Conservation (phyloP, 2,329 filamentous ascomycete species). For the Ceratocystis alfenasii region DNA sequence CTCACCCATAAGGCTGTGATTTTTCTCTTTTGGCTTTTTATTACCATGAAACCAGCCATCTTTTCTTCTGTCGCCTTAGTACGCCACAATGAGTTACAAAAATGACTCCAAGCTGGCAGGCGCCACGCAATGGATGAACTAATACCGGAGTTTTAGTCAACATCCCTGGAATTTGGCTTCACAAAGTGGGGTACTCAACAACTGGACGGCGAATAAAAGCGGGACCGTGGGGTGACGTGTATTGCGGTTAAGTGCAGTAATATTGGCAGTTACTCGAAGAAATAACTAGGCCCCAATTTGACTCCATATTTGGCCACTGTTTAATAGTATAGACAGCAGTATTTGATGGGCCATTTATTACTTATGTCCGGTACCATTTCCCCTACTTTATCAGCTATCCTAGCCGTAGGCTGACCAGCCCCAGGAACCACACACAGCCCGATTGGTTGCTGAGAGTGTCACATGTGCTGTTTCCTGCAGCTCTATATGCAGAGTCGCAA, state of each 20-base stretch:
- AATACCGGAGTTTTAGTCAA: conserved; percentile 7
- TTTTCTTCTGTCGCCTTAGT: background rate
- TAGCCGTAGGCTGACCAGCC: background rate
- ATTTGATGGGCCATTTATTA: background rate
- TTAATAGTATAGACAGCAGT: background rate
- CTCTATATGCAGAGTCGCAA: background rate
- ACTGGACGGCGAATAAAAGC: background rate
- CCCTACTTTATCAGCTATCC: background rate
- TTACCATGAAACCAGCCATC: background rate
- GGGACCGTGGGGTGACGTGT: conserved; percentile 1
- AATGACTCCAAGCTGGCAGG: background rate
- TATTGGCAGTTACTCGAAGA: background rate
- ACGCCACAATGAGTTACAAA: background rate
- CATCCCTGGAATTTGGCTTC: background rate
- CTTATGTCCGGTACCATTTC: background rate
- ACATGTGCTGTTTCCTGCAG: background rate
- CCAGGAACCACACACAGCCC: background rate
- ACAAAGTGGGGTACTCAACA: background rate
- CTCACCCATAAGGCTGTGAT: background rate
- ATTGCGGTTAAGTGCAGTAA: background rate
- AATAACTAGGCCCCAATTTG: background rate
- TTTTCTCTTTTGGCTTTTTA: background rate
- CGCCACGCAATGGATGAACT: conserved; percentile 2
- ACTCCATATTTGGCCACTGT: background rate
- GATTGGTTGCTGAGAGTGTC: conserved; percentile 2